These are phyloP conservation scores for Rhizophora apiculata DNA, from an alignment of 345 rosid species.

Conservation along the genomic window DNA sequence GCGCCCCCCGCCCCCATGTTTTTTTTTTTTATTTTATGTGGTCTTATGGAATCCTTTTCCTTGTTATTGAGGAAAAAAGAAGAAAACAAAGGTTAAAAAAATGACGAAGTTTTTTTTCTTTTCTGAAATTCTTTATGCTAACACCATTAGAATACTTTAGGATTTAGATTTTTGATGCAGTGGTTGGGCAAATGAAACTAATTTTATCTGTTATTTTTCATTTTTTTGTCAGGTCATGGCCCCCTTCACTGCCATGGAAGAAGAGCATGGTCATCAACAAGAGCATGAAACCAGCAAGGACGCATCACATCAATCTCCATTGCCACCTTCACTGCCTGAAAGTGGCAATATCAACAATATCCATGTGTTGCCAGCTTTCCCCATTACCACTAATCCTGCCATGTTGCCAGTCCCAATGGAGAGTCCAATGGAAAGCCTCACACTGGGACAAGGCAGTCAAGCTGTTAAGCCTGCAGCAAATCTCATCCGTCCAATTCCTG, in stretches of 20 bases:
- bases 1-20: too few species aligned
- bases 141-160: too few species aligned
- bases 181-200: neutral
- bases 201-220: neutral
- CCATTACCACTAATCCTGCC: conserved; percentile 22
- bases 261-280: conserved; percentile 35
- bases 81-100: neutral
- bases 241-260: conserved; percentile 42
- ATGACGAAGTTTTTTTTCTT: neutral
- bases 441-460: conserved; percentile 22
- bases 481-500: conserved; percentile 31
- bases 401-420: conserved; percentile 29
- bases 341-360: conserved; percentile 23
- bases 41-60: neutral
- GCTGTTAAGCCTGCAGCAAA: conserved; percentile 22
- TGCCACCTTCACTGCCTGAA: conserved; percentile 30
- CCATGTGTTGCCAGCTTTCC: conserved; percentile 38
- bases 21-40: too few species aligned
- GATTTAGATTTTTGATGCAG: neutral
- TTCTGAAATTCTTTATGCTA: neutral
- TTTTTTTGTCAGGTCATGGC: conserved; percentile 47
- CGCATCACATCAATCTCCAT: conserved; percentile 26
- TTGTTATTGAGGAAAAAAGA: neutral
- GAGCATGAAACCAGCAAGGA: conserved; percentile 10
- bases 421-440: conserved; percentile 34